These are phyloP conservation scores for Apiotrichum siamense DNA, from an alignment of 1,284 basidiomycete species.

Conservation along the genomic window DNA sequence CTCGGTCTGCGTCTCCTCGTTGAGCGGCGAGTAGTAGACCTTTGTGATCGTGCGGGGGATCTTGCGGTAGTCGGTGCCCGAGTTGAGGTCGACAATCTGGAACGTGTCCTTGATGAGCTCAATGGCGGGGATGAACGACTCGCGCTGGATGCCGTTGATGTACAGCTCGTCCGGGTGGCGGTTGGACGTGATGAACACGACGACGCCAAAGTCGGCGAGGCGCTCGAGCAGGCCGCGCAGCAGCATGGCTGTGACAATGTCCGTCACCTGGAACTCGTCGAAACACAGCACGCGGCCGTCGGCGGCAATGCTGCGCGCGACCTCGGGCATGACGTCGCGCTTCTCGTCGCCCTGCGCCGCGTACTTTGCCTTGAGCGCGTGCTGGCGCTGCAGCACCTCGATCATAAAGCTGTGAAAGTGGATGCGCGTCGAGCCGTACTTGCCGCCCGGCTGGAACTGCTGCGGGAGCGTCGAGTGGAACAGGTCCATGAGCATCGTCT, in stretches of 20 bases:
- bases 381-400: constrained; percentile 81
- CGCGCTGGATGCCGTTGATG: constrained; percentile 96
- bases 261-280: constrained; percentile 98
- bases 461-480: constrained; percentile 85
- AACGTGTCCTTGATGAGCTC: constrained; percentile 84
- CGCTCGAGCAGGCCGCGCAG: constrained; percentile 80
- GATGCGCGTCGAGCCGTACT: constrained; percentile 65
- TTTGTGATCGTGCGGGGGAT: constrained; percentile 82
- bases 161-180: constrained; percentile 96
- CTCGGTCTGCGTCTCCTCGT: constrained; percentile 55
- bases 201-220: constrained; percentile 79
- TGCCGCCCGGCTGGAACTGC: constrained; percentile 51
- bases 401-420: constrained; percentile 99
- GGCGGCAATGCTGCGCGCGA: constrained; percentile 79
- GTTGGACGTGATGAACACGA: constrained; percentile 95
- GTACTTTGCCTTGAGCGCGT: constrained; percentile 59
- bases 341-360: constrained; percentile 54
- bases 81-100: constrained; percentile 84
- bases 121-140: constrained; percentile 94
- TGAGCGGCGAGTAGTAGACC: constrained; percentile 81
- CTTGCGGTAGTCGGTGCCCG: constrained; percentile 89
- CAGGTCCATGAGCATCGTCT: constrained; percentile 98
- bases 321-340: constrained; percentile 71
- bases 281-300: constrained; percentile 87
- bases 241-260: constrained; percentile 99